phyloP scores from a whole-genome alignment of 2,329 filamentous ascomycete species.

The Penicillium hesseltinei region DNA sequence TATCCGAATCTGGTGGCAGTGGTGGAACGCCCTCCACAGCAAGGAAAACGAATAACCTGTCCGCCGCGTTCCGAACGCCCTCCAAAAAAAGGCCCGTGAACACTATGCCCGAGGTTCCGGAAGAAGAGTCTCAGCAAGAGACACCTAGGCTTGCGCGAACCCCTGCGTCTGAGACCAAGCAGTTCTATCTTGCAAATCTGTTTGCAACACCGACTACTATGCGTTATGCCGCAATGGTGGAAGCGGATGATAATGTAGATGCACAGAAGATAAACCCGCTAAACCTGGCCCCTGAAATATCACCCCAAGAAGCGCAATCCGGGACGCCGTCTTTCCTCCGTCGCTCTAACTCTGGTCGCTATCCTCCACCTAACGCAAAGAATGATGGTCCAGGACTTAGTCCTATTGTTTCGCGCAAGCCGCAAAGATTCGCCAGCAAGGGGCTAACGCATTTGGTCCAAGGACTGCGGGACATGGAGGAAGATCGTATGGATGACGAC shows the following conservation, averaged over 20 bases:
- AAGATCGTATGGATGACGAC: conserved; percentile 44
- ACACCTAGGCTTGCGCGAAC: conserved; percentile 34
- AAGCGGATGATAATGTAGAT: conserved; percentile 28
- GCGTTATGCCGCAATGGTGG: conserved; percentile 43
- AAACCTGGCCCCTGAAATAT: conserved; percentile 1
- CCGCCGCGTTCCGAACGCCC: conserved; percentile 37
- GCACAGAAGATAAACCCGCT: conserved; percentile 9
- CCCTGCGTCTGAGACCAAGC: conserved; percentile 45
- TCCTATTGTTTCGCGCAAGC: conserved; percentile 39
- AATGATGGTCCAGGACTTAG: conserved; percentile 29
- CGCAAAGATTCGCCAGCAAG: conserved; percentile 38
- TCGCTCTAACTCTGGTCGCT: conserved; percentile 36
- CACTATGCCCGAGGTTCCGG: conserved; percentile 30
- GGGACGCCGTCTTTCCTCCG: conserved; percentile 43
- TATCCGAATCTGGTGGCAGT: conserved; percentile 43
- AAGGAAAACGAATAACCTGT: conserved; percentile 27
- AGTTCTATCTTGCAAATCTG: conserved; percentile 45
- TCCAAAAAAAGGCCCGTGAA: conserved; percentile 33
- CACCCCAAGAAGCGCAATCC: conserved; percentile 23
- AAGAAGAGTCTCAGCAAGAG: conserved; percentile 29
- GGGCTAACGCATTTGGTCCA: conserved; percentile 42
- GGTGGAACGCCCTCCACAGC: conserved; percentile 35
- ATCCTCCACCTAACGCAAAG: conserved; percentile 16
- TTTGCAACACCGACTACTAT: conserved; percentile 48
- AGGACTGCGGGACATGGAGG: conserved; percentile 41